Evolutionary conservation across 2,329 filamentous ascomycete genomes (phyloP), one percentile per base, ranked within the genome.

Genomic region (Penicillium sp.): DNA sequence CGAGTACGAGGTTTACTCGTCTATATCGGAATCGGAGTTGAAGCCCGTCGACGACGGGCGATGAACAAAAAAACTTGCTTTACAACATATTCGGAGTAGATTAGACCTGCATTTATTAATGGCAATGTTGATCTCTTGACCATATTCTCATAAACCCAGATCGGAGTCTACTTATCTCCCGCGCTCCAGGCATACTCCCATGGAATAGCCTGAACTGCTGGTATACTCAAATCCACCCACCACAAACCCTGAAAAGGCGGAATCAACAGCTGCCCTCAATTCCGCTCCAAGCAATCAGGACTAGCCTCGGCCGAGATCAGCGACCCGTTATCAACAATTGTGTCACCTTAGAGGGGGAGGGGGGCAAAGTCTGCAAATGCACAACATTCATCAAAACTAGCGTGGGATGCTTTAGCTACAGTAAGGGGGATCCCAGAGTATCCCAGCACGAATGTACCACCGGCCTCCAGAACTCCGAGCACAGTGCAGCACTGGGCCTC

Each of bases 1-100:
- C 57, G 57, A 58, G 54, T 58, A 53, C 42, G 41, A 55, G 46
- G 52, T 46, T 51, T 62, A 50, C 56, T 58, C 55, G 52, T 49
- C 52, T 52, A 58, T 54, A 60, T 47, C 44, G 43, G 47, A 52
- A 53, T 56, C 42, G 52, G 53, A 60, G 54, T 58, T 57, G 49
- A 47, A 47, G 55, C 52, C 54, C 45, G 53, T 52, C 49, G 42
- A 31, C 42, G 51, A 56, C 47, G 42, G 54, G 52, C 48, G 45
- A 57, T 55, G 45, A 56, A 62, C 45, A 54, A 53, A 58, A 58
- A 57, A 46, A 29, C 12, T 21, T 21, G 36, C 36, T 39, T 39
- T 45, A 54, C 29, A 47, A 54, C 29, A 47, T 42, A 44, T 39
- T 21, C 47, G 48, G 43, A 42, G 39, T 51, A 48, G 42, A 46